These are phyloP conservation scores for Leishmania lainsoni DNA, from an alignment of 208 protist species.

Conservation along the genomic window DNA sequence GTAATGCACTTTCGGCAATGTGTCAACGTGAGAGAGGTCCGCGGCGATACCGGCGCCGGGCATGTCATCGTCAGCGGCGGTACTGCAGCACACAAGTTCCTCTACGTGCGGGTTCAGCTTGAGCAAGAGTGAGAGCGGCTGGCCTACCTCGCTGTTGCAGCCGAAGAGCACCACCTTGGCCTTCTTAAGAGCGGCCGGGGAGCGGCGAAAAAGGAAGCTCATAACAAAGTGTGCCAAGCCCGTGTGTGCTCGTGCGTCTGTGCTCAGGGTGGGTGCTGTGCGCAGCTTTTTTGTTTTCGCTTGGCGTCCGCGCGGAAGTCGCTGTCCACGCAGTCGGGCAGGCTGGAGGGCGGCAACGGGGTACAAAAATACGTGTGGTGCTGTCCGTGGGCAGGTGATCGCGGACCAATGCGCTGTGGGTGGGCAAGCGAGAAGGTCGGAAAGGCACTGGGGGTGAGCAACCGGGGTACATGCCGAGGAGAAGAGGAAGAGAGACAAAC, in stretches of 20 bases:
- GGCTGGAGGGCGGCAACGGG: neutral
- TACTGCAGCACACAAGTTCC: constrained; percentile 80
- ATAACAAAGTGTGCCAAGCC: neutral
- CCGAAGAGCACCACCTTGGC: constrained; percentile 93
- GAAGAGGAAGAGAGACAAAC: neutral
- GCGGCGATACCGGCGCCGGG: constrained; percentile 59
- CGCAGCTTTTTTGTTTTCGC: neutral
- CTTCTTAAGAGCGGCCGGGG: constrained; percentile 2
- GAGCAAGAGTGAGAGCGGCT: constrained; percentile 92
- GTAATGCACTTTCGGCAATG: constrained; percentile 37
- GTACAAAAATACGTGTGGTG: neutral
- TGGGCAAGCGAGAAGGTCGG: neutral
- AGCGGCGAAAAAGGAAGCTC: constrained; percentile 43
- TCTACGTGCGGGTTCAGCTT: constrained; percentile 83
- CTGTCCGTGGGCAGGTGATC: neutral
- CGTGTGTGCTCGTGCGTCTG: constrained; percentile 1
- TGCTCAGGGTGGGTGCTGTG: neutral
- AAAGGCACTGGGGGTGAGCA: no score
- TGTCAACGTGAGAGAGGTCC: constrained; percentile 87
- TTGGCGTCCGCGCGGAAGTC: neutral
- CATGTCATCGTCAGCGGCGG: constrained; percentile 30
- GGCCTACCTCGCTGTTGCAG: constrained; percentile 91
- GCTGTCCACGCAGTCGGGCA: neutral
- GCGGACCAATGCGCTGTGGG: neutral
- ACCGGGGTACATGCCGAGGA: neutral